Percentiles rank a stretch among this genome's conserved stretches.
Evolutionary conservation across 306 rosid species (phyloP).

Genomic region (Acmispon strigosus): DNA sequence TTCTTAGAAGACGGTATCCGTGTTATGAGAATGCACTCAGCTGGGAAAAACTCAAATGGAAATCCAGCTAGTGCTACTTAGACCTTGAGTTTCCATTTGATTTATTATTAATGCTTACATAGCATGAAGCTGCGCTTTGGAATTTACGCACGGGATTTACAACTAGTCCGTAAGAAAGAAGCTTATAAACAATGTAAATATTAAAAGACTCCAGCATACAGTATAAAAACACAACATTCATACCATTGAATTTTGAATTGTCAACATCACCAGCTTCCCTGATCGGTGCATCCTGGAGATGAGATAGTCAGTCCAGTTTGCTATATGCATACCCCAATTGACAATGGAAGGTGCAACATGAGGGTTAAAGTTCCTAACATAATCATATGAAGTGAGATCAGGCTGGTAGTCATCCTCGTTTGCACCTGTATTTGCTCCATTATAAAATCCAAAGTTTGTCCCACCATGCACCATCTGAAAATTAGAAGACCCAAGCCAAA

Average conservation of each 20-base stretch:
- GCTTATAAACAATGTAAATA: background rate
- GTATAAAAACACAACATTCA: background rate
- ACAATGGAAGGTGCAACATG: background rate
- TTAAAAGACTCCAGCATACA: slow-evolving; percentile 15
- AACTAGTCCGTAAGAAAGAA: slow-evolving; percentile 2
- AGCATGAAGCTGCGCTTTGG: background rate
- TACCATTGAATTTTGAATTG: slow-evolving; percentile 79
- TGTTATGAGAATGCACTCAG: background rate
- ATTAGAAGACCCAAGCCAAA: slow-evolving; percentile 22
- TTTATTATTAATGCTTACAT: background rate
- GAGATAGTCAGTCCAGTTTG: slow-evolving; percentile 10
- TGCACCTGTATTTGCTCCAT: slow-evolving; percentile 75
- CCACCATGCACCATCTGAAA: slow-evolving; percentile 95
- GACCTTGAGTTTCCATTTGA: slow-evolving; percentile 1
- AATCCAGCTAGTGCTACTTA: background rate
- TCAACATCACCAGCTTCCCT: slow-evolving; percentile 80
- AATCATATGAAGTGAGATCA: slow-evolving; percentile 92
- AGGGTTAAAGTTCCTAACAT: slow-evolving; percentile 46
- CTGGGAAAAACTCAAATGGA: background rate
- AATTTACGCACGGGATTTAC: background rate
- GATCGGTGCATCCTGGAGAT: slow-evolving; percentile 88
- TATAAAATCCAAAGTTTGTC: slow-evolving; percentile 90
- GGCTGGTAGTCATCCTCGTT: slow-evolving; percentile 64
- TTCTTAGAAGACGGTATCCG: background rate
- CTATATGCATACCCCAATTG: background rate